These are phyloP conservation scores for Beauveria brongniartii DNA, from an alignment of 2,329 filamentous ascomycete species.

Conservation along the genomic window DNA sequence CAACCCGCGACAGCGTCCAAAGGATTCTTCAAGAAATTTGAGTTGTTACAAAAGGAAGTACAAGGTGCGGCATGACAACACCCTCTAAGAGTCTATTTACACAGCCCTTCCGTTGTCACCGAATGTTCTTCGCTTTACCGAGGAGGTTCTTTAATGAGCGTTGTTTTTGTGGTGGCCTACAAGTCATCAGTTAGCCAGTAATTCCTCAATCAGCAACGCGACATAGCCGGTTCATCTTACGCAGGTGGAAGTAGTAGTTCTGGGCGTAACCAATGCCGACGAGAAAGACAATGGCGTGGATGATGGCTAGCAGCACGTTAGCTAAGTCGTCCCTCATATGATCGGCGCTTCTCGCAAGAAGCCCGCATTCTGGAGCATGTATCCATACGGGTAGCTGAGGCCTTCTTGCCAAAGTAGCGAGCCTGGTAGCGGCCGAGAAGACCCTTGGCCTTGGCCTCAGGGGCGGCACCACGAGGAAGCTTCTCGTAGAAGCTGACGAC, in stretches of 20 bases:
- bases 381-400: slow-evolving; percentile 73
- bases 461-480: slow-evolving; percentile 86
- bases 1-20: not conserved
- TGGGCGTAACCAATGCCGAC: slow-evolving; percentile 84
- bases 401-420: slow-evolving; percentile 92
- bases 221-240: slow-evolving; percentile 45
- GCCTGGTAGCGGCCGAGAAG: slow-evolving; percentile 82
- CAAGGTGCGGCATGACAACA: slow-evolving; percentile 29
- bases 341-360: slow-evolving; percentile 8
- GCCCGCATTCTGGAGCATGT: slow-evolving; percentile 19
- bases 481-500: slow-evolving; percentile 99
- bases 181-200: slow-evolving; percentile 18
- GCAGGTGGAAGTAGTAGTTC: slow-evolving; percentile 99
- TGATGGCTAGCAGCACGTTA: slow-evolving; percentile 55
- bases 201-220: not conserved
- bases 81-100: slow-evolving; percentile 35
- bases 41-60: slow-evolving; percentile 27
- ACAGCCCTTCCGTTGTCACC: slow-evolving; percentile 20
- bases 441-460: slow-evolving; percentile 73
- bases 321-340: slow-evolving; percentile 5
- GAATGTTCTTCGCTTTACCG: slow-evolving; percentile 15
- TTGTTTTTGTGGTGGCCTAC: slow-evolving; percentile 99
- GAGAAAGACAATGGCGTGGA: slow-evolving; percentile 75
- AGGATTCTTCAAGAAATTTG: slow-evolving; percentile 15
- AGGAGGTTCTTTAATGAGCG: slow-evolving; percentile 63